A percentile compares a stretch with the other conserved stretches of the same genome.
phyloP scores from a whole-genome alignment of 2,329 filamentous ascomycete genomes.

The Zelopaecilomyces penicillatus region DNA sequence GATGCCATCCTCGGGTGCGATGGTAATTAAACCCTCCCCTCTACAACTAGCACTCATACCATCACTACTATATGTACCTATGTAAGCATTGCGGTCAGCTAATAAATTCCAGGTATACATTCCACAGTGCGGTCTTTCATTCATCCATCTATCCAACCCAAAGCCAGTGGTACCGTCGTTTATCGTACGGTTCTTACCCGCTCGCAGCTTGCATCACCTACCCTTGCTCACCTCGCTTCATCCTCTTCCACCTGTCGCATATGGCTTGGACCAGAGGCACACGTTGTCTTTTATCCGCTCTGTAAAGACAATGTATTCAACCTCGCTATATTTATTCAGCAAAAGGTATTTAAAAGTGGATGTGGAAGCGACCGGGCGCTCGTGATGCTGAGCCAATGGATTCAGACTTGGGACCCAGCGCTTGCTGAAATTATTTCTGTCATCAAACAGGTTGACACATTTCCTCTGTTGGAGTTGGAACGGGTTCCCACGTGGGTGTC shows the following conservation, averaged over 20 bases:
- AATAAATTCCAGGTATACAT: constrained; percentile 3
- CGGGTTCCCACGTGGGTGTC: constrained; percentile 5
- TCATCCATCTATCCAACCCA: constrained; percentile 4
- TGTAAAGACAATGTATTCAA: constrained; percentile 4
- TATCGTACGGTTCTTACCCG: constrained; percentile 6
- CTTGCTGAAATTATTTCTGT: constrained; percentile 5
- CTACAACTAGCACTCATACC: background rate
- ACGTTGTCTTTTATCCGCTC: constrained; percentile 7
- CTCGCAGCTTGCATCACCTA: constrained; percentile 1
- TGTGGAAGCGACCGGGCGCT: background rate
- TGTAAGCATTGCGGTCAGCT: background rate
- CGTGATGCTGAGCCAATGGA: background rate
- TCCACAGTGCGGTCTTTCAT: constrained; percentile 6
- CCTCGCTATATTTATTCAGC: constrained; percentile 3
- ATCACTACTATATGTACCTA: background rate
- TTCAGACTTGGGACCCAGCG: constrained; percentile 6
- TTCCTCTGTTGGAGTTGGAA: constrained; percentile 7
- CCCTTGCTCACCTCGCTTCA: constrained; percentile 1
- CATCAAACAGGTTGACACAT: constrained; percentile 5
- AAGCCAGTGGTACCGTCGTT: constrained; percentile 4
- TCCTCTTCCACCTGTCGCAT: background rate
- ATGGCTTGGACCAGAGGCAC: constrained; percentile 6
- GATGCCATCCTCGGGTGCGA: constrained; percentile 11
- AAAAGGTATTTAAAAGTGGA: constrained; percentile 4
- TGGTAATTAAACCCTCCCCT: constrained; percentile 1